Evolutionary conservation across 768 basidiomycete species (phyloP), one percentile per base, ranked within the genome.

Genomic region (Tulasnella sp.): DNA sequence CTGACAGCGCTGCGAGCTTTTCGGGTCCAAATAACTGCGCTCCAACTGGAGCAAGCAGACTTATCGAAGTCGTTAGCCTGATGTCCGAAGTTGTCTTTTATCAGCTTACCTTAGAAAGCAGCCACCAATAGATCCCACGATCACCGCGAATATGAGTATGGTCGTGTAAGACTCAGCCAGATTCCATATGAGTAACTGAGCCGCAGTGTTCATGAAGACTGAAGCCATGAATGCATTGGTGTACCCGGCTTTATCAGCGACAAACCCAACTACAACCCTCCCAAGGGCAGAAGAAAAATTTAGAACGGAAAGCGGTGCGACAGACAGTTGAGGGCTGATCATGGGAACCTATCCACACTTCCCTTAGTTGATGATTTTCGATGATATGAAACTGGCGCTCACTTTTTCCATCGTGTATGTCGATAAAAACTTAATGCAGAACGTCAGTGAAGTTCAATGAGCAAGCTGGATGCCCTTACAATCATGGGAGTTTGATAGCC

Each of bases 121-220:
- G 15, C 63, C 65, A 35, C 66, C 67, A 45, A 66, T 60, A 34
- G 65, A 58, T 10, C 67, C 67, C 45, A 64, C 63, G 10, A 65
- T n/a, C 12, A 66, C 56, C 13, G 63, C 59, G 52, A 66, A 64
- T 8, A 55, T 60, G 27, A 67, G 60, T 33, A 67, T 62, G 22
- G 59, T 50, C 19, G 61, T 60, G 51, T 65, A 67, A 15, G 56
- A 58, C 31, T 60, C 57, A 53, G 65, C 61, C 37, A 69, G 63
- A 37, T 64, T 65, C 70, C 70, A 71, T 28, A 69, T 57, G 40
- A 69, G 51, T 15, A 70, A 60, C 55, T 70, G 66, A 9, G 63
- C 57, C 19, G 67, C 57, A 5, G 66, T 66, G 20, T 66, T 65
- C 29, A 67, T 51, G 42, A 63, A 53, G 55, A 69, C 61, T 31